A percentile compares a stretch with the other conserved stretches of the same genome.
phyloP scores from a whole-genome alignment of 345 rosid species.

The rapeseed (Brassica napus) region DNA sequence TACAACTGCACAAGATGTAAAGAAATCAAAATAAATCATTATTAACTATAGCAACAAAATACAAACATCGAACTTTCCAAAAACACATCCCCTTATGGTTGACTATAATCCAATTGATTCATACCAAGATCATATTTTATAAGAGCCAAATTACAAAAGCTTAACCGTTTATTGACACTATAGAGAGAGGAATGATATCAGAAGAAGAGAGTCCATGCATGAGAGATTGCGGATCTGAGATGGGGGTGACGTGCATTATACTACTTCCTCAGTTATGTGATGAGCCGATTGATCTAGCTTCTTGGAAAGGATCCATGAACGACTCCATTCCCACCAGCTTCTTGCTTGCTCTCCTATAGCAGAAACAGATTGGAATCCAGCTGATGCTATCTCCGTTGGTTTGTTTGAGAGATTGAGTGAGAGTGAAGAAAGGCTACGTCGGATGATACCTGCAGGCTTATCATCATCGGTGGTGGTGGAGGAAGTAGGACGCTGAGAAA shows the following conservation, averaged over 20 bases:
- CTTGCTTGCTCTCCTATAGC: conserved; percentile 63
- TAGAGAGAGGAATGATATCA: conserved; percentile 38
- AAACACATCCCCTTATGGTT: not conserved
- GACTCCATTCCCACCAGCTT: conserved; percentile 80
- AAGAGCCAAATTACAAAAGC: not conserved
- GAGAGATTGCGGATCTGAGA: conserved; percentile 53
- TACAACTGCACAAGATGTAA: conserved; percentile 8
- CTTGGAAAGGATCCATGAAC: conserved; percentile 79
- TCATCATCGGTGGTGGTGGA: conserved; percentile 14
- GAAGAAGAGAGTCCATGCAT: conserved; percentile 47
- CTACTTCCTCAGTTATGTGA: conserved; percentile 63
- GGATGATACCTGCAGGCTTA: conserved; percentile 37
- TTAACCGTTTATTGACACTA: not conserved
- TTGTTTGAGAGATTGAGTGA: conserved; percentile 52
- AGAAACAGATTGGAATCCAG: conserved; percentile 55
- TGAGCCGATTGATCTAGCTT: conserved; percentile 56
- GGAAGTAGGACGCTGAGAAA: conserved; percentile 42
- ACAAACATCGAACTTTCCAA: not conserved
- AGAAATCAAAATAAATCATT: conserved; percentile 20
- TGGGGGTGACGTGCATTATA: conserved; percentile 65
- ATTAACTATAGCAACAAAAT: conserved; percentile 12
- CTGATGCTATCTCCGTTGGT: conserved; percentile 1
- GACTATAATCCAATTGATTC: conserved; percentile 7
- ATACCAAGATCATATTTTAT: not conserved
- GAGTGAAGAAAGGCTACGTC: conserved; percentile 76